Evolutionary conservation across 176 grass and related monocot genomes (phyloP).

Genomic region (Carex myosuroides): DNA sequence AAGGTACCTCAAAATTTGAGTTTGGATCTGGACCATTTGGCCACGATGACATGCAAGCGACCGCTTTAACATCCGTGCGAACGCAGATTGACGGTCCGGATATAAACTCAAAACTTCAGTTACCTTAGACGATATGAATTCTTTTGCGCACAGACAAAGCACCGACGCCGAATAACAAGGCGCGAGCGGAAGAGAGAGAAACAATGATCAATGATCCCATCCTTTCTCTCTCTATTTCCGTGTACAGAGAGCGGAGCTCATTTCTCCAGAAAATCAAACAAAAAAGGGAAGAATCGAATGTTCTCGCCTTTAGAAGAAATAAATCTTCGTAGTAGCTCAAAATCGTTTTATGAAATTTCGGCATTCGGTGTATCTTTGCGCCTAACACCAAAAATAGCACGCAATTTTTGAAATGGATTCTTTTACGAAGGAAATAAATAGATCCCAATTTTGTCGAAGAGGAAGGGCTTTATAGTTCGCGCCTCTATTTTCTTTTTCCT

Average conservation of each 20-base stretch:
- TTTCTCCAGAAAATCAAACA: background rate
- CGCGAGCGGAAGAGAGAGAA: background rate
- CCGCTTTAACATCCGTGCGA: no score
- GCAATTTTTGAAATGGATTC: background rate
- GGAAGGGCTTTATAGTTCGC: background rate
- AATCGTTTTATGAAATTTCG: background rate
- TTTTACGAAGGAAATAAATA: background rate
- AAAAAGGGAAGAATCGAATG: background rate
- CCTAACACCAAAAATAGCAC: background rate
- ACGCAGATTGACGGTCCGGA: no score
- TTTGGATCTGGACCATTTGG: no score
- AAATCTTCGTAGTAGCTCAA: background rate
- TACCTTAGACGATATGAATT: no score
- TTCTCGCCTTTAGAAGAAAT: background rate
- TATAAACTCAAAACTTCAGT: no score
- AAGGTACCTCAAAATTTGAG: no score
- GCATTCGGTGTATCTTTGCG: background rate
- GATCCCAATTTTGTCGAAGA: background rate
- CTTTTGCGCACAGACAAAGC: background rate
- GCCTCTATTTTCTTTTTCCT: background rate
- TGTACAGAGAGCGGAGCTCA: background rate
- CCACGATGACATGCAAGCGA: no score
- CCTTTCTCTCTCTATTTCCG: background rate
- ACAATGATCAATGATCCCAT: background rate
- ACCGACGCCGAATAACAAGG: conserved; percentile 3